Conservation (phyloP, 164 flowering plant species). For the Protea cynaroides region DNA sequence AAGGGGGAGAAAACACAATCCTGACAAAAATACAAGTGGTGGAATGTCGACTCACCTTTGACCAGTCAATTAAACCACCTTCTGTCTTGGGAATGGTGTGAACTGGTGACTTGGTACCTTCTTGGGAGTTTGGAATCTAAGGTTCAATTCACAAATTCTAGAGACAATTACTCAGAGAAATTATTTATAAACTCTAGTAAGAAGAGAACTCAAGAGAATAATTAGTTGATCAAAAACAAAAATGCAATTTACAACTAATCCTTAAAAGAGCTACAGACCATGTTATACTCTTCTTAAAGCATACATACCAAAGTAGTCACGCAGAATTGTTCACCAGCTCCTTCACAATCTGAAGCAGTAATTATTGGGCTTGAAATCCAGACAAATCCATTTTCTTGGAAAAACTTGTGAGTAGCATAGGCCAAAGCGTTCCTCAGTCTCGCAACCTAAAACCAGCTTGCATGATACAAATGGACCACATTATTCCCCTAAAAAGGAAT, state of each 20-base stretch:
- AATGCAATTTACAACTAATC: neutral
- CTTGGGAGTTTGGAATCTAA: conserved; percentile 66
- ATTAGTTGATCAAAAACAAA: neutral
- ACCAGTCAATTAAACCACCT: conserved; percentile 84
- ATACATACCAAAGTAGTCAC: conserved; percentile 88
- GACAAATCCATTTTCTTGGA: conserved; percentile 92
- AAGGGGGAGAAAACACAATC: no score
- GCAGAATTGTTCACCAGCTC: conserved; percentile 97
- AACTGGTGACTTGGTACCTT: conserved; percentile 44
- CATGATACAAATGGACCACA: conserved; percentile 12
- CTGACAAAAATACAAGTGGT: neutral
- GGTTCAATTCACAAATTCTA: neutral
- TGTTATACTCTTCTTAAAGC: neutral
- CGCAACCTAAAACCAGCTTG: conserved; percentile 55
- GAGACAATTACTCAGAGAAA: no score
- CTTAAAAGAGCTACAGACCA: neutral
- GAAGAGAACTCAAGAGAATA: no score
- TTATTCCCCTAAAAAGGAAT: conserved; percentile 2
- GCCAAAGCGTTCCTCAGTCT: conserved; percentile 96
- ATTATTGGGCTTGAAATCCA: conserved; percentile 97
- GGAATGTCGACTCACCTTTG: conserved; percentile 45
- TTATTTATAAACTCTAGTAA: no score
- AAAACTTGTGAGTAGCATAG: conserved; percentile 89
- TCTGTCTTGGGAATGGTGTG: conserved; percentile 59
- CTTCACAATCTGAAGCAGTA: conserved; percentile 99